Evolutionary conservation across 441 rosid genomes (phyloP).

Genomic region (Melastoma candidum): DNA sequence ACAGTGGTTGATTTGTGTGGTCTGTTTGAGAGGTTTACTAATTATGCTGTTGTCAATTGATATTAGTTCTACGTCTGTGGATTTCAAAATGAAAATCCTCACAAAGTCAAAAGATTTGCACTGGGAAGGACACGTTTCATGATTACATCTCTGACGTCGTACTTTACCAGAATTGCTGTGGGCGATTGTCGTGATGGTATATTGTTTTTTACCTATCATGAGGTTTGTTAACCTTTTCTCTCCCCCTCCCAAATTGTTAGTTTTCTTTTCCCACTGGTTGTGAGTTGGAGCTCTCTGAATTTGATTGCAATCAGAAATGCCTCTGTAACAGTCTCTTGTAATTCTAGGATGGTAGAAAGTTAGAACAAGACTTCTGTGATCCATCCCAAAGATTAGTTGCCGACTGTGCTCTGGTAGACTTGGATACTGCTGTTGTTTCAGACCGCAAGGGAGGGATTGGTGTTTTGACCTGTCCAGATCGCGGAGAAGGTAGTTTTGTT

Average conservation of each 20-base stretch:
- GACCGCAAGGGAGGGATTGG: constrained; percentile 97
- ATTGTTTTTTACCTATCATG: constrained; percentile 78
- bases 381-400: constrained; percentile 97
- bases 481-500: constrained; percentile 33
- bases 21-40: constrained; percentile 12
- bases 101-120: constrained; percentile 65
- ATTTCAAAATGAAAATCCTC: constrained; percentile 62
- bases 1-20: constrained; percentile 9
- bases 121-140: constrained; percentile 85
- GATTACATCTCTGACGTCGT: constrained; percentile 64
- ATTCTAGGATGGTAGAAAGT: constrained; percentile 66
- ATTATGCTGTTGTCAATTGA: constrained; percentile 20
- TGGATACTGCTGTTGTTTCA: constrained; percentile 81
- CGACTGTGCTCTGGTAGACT: constrained; percentile 80
- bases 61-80: constrained; percentile 84
- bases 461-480: constrained; percentile 71
- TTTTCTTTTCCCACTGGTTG: neutral
- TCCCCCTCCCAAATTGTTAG: neutral
- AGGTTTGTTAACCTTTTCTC: constrained; percentile 36
- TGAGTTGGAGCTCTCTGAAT: neutral
- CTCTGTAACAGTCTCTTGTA: constrained; percentile 12
- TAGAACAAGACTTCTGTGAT: constrained; percentile 83
- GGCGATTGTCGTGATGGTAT: constrained; percentile 99
- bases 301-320: constrained; percentile 7
- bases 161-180: constrained; percentile 81